Evolutionary conservation across 179 eudicot species (phyloP).

Genomic region (Sideroxylon spinosum): DNA sequence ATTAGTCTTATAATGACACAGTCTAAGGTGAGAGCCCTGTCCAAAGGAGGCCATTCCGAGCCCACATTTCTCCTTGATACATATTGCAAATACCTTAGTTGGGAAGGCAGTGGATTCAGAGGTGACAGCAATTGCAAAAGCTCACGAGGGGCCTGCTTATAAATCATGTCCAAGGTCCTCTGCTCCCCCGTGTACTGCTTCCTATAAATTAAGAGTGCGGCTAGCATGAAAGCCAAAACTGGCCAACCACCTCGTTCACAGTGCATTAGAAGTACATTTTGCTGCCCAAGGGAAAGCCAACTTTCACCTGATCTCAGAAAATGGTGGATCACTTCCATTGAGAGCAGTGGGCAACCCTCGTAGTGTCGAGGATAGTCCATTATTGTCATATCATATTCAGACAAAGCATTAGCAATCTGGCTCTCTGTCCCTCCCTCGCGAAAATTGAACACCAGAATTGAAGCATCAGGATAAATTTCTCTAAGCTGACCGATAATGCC

Average conservation of each 20-base stretch:
- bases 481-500: conserved; percentile 46
- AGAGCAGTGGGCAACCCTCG: conserved; percentile 71
- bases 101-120: conserved; percentile 75
- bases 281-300: conserved; percentile 69
- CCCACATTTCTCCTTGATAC: conserved; percentile 73
- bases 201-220: conserved; percentile 64
- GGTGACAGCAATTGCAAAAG: conserved; percentile 58
- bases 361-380: conserved; percentile 91
- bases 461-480: conserved; percentile 59
- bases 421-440: conserved; percentile 41
- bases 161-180: conserved; percentile 75
- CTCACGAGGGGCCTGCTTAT: conserved; percentile 74
- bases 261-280: conserved; percentile 74
- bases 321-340: conserved; percentile 78
- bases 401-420: conserved; percentile 47
- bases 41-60: conserved; percentile 77
- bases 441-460: conserved; percentile 71
- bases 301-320: conserved; percentile 76
- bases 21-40: conserved; percentile 63
- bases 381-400: conserved; percentile 67
- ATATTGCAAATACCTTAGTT: conserved; percentile 79
- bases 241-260: conserved; percentile 93
- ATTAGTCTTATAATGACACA: conserved; percentile 63
- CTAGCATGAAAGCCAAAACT: conserved; percentile 78
- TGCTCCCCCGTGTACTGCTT: conserved; percentile 63